Evolutionary conservation across 106 monocot species (phyloP).

Genomic region (Hemerocallis citrina): DNA sequence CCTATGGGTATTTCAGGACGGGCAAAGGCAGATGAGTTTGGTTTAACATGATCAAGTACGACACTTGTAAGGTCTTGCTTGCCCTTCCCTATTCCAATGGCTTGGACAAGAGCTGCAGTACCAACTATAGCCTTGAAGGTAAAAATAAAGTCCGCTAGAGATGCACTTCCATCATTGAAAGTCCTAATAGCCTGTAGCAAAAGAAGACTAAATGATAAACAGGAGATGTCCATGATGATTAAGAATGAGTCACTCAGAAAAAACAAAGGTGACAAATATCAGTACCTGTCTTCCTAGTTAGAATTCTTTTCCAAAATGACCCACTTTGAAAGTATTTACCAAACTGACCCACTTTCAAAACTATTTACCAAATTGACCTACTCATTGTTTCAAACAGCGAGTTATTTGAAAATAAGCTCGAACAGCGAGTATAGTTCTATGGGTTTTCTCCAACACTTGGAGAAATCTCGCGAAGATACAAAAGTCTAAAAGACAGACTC

Average conservation of each 20-base stretch:
- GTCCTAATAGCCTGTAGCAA: slow-evolving; percentile 41
- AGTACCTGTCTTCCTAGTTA: no score
- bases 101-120: slow-evolving; percentile 43
- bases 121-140: slow-evolving; percentile 45
- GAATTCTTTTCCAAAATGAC: no score
- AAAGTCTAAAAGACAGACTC: no score
- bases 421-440: no score
- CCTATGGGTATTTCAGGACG: slow-evolving; percentile 61
- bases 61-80: slow-evolving; percentile 63
- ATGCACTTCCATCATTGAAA: slow-evolving; percentile 45
- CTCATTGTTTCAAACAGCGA: no score
- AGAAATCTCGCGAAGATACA: no score
- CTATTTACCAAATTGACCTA: no score
- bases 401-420: no score
- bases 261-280: no score
- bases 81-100: slow-evolving; percentile 76
- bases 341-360: no score
- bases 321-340: no score
- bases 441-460: no score
- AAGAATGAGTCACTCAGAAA: not conserved
- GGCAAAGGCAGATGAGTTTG: slow-evolving; percentile 14
- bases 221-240: not conserved
- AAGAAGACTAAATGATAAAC: slow-evolving; percentile 1
- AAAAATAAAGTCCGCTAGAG: slow-evolving; percentile 68
- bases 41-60: slow-evolving; percentile 28